Evolutionary conservation across 2,329 filamentous ascomycete species (phyloP), one percentile per base, ranked within the genome.

Genomic region (Neonectria faginata): DNA sequence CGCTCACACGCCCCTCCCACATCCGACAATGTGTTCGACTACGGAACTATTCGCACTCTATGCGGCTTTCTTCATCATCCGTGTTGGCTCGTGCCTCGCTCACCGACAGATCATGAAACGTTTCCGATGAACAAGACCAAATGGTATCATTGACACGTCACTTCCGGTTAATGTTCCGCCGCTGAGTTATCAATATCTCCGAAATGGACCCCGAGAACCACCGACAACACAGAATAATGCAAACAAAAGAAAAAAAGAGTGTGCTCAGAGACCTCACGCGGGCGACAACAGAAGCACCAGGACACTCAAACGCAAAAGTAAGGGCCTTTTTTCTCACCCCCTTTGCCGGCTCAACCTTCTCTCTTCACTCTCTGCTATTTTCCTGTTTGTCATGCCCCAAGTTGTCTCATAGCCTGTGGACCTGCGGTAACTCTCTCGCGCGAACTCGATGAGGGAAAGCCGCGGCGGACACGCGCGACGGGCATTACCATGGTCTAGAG

Each of bases 401-500:
- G n/a, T 33, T 33, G 48, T 8, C 16, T 33, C 16, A 29, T 33
- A 20, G 27, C 48, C 29, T 33, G 33, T 18, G 10, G 18, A 33
- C 10, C 29, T 33, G 4, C 48, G 4, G 7, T 10, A 20, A 14
- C n/a, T n/a, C n/a, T 11, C 8, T 14, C 25, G 20, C 45, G 22
- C 45, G 22, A 16, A 22, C 45, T 27, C 14, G 8, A n/a, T 27
- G 25, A 27, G 45, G 22, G 45, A 25, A 27, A 25, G 45, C 12
- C 20, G 22, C 45, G 45, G 45, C 45, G 45, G 11, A 47, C 44
- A 25, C 16, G n/a, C 47, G 48, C 29, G 10, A 29, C 39, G 42
- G 41, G 50, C 45, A 59, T 62, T 27, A 48, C 12, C 18, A 50
- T 52, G 55, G 48, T 52, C 47, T 55, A 69, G 59, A 51, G 57